phyloP scores from a whole-genome alignment of 164 flowering plant species.

The Malania oleifera region DNA sequence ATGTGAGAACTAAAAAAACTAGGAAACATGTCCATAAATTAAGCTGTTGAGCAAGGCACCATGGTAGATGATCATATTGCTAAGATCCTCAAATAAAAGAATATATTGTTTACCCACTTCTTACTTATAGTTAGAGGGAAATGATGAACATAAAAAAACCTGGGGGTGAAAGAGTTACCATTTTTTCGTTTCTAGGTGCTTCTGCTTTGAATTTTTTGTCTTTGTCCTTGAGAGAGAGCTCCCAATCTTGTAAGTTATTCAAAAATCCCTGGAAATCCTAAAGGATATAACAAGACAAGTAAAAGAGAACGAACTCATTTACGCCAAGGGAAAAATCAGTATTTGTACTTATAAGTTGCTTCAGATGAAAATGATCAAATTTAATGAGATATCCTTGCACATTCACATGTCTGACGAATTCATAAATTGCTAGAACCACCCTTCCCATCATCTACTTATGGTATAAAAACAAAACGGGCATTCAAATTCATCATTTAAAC shows the following conservation, averaged over 20 bases:
- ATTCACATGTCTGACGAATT: too few relatives aligned
- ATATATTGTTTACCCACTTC: neutral
- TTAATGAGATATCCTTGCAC: too few relatives aligned
- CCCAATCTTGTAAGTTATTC: constrained; percentile 89
- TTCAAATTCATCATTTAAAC: neutral
- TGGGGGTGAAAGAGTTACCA: constrained; percentile 18
- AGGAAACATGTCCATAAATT: too few relatives aligned
- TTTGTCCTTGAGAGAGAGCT: constrained; percentile 51
- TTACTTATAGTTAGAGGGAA: neutral
- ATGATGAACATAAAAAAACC: neutral
- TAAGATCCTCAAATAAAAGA: neutral
- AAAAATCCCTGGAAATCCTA: constrained; percentile 83
- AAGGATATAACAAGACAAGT: constrained; percentile 1
- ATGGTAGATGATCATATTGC: too few relatives aligned
- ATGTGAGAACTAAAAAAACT: too few relatives aligned
- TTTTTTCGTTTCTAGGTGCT: constrained; percentile 24
- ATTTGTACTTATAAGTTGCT: too few relatives aligned
- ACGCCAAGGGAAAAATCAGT: too few relatives aligned
- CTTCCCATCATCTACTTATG: too few relatives aligned
- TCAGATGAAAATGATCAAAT: too few relatives aligned
- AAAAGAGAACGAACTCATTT: neutral
- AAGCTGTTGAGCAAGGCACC: too few relatives aligned
- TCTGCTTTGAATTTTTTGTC: constrained; percentile 53
- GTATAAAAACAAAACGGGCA: neutral
- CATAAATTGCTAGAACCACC: too few relatives aligned